phyloP scores from a whole-genome alignment of 2,329 filamentous ascomycete genomes.

The Lanzia echinophila region DNA sequence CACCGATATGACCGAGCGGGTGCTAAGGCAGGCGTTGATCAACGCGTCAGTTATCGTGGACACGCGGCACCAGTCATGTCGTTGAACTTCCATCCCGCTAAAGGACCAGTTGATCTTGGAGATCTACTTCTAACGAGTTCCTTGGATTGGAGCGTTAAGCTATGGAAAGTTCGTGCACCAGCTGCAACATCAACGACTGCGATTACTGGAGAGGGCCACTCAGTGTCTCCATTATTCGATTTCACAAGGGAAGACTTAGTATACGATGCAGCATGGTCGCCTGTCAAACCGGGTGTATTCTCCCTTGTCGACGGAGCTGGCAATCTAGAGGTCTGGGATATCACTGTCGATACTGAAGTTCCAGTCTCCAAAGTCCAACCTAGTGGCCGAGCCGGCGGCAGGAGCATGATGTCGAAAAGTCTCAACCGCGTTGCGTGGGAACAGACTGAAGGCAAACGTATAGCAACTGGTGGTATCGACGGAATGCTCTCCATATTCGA shows the following conservation, averaged over 20 bases:
- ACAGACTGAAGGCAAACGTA: slow-evolving; percentile 72
- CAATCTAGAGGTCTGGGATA: slow-evolving; percentile 89
- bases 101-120: slow-evolving; percentile 87
- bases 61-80: slow-evolving; percentile 95
- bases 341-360: slow-evolving; percentile 87
- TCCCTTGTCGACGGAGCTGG: slow-evolving; percentile 90
- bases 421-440: slow-evolving; percentile 96
- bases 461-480: slow-evolving; percentile 89
- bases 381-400: slow-evolving; percentile 55
- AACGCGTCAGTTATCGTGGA: slow-evolving; percentile 78
- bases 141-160: slow-evolving; percentile 93
- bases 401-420: slow-evolving; percentile 71
- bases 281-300: slow-evolving; percentile 89
- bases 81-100: slow-evolving; percentile 87
- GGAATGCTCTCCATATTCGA: slow-evolving; percentile 90
- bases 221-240: slow-evolving; percentile 72
- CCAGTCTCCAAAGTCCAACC: slow-evolving; percentile 77
- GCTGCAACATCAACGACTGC: slow-evolving; percentile 59
- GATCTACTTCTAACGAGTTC: slow-evolving; percentile 89
- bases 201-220: slow-evolving; percentile 40
- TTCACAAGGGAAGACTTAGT: slow-evolving; percentile 93
- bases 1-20: slow-evolving; percentile 96
- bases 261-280: slow-evolving; percentile 94
- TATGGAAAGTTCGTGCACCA: slow-evolving; percentile 88
- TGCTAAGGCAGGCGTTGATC: slow-evolving; percentile 91